Conservation (phyloP, 2,329 filamentous ascomycete species). For the Fusarium algeriense region DNA sequence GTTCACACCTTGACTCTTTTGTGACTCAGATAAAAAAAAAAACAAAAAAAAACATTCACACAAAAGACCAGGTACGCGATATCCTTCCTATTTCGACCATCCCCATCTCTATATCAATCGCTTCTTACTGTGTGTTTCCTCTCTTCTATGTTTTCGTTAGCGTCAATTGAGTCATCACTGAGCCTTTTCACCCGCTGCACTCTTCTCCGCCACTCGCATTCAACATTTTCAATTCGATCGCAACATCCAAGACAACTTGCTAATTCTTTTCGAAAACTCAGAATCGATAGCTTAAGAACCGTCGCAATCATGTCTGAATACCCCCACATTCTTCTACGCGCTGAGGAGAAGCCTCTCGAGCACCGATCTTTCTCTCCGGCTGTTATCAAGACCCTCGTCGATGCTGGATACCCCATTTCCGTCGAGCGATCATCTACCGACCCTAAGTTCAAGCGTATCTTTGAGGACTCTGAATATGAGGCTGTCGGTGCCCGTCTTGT, state of each 20-base stretch:
- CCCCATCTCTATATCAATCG: neutral
- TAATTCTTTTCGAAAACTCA: conserved; percentile 16
- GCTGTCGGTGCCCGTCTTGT: conserved; percentile 74
- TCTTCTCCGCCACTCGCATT: neutral
- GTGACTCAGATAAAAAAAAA: conserved; percentile 40
- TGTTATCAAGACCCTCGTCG: conserved; percentile 66
- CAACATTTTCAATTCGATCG: neutral
- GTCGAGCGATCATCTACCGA: conserved; percentile 67
- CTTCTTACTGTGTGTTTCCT: neutral
- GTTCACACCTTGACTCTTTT: conserved; percentile 27
- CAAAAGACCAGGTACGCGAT: conserved; percentile 14
- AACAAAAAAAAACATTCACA: neutral
- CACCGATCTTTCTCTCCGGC: conserved; percentile 55
- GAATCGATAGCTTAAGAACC: conserved; percentile 11
- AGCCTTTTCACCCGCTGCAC: conserved; percentile 10
- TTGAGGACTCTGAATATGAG: conserved; percentile 71
- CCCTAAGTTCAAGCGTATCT: conserved; percentile 73
- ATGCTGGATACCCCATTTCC: conserved; percentile 76
- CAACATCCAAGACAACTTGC: neutral
- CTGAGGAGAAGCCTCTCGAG: conserved; percentile 69
- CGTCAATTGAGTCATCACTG: conserved; percentile 6
- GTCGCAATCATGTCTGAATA: conserved; percentile 46
- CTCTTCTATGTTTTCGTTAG: neutral
- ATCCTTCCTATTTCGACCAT: conserved; percentile 1
- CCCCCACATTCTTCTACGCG: conserved; percentile 63